phyloP scores from a whole-genome alignment of 2,329 filamentous ascomycete species.

The Ophiostoma ips region DNA sequence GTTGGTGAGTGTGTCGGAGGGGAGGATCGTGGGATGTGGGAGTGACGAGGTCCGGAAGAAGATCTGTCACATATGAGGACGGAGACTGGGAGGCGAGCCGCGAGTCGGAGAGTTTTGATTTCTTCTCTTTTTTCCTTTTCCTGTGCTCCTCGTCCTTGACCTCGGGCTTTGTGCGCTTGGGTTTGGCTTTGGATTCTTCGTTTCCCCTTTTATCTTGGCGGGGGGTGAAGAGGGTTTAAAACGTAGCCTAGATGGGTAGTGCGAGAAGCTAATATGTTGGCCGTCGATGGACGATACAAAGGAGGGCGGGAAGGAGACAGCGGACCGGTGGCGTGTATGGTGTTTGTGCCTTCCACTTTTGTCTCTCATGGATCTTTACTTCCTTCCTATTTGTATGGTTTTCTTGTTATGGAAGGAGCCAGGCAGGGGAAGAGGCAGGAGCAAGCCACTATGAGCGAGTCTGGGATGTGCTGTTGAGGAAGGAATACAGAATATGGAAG shows the following conservation, averaged over 20 bases:
- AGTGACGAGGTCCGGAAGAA: too few relatives aligned
- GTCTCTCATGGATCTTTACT: too few relatives aligned
- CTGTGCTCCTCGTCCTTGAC: too few relatives aligned
- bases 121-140: background rate
- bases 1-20: too few relatives aligned
- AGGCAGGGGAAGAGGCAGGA: background rate
- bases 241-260: constrained; percentile 10
- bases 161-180: background rate
- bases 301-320: background rate
- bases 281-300: constrained; percentile 5
- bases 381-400: too few relatives aligned
- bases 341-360: background rate
- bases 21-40: too few relatives aligned
- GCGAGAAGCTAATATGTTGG: constrained; percentile 7
- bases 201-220: background rate
- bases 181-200: background rate
- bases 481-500: too few relatives aligned
- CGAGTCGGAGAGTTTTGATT: too few relatives aligned
- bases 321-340: background rate
- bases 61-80: too few relatives aligned
- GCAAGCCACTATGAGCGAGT: background rate
- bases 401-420: too few relatives aligned
- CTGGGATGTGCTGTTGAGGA: too few relatives aligned
- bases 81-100: too few relatives aligned
- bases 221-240: background rate